A percentile compares a stretch with the other conserved stretches of the same genome.
These are phyloP conservation scores for Cryptosporidium felis DNA, from an alignment of 169 alveolate species.

Conservation along the genomic window DNA sequence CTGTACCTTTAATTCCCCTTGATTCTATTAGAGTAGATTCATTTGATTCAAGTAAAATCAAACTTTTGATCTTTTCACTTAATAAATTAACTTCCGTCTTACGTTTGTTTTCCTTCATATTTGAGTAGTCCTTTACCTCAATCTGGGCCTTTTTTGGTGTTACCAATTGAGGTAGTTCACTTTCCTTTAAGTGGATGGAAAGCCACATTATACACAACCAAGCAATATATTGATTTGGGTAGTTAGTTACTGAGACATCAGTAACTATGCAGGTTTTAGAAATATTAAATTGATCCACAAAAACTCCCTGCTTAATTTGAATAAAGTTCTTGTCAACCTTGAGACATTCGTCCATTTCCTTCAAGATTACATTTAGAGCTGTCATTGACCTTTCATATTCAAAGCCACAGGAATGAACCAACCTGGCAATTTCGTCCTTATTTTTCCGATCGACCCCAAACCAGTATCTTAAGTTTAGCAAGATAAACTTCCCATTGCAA, in stretches of 20 bases:
- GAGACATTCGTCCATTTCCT: constrained; percentile 5
- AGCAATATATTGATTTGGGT: constrained; percentile 34
- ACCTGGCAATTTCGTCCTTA: constrained; percentile 12
- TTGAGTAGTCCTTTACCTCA: constrained; percentile 28
- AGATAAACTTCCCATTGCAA: background rate
- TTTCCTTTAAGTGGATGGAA: constrained; percentile 24
- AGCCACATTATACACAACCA: constrained; percentile 69
- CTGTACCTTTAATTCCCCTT: too few relatives aligned
- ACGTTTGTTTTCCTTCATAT: background rate
- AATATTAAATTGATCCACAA: background rate
- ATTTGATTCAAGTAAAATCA: too few relatives aligned
- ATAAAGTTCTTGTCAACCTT: background rate
- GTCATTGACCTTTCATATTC: background rate
- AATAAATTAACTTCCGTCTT: background rate
- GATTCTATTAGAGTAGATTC: too few relatives aligned
- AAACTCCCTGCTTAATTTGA: background rate
- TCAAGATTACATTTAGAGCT: constrained; percentile 13
- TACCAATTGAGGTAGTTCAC: constrained; percentile 34
- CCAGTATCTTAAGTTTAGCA: constrained; percentile 4
- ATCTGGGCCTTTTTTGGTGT: constrained; percentile 52
- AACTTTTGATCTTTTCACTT: background rate
- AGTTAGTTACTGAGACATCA: background rate
- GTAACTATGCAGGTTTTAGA: constrained; percentile 9
- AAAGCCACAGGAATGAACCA: constrained; percentile 30
- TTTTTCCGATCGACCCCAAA: constrained; percentile 1